These are phyloP conservation scores for Candida sp. DNA, from an alignment of 1,139 yeast genomes.

Conservation along the genomic window DNA sequence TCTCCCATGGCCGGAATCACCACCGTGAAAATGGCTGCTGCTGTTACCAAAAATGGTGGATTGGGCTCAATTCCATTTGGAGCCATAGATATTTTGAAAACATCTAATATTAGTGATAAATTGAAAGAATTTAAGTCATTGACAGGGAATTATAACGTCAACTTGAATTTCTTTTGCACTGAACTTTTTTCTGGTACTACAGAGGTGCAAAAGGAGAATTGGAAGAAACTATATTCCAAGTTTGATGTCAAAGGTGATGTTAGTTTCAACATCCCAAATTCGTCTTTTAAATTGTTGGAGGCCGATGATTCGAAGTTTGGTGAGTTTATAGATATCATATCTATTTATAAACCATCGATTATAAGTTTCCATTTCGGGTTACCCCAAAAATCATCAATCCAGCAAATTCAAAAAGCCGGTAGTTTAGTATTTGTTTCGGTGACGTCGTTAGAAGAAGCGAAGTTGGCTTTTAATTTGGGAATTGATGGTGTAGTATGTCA, in stretches of 20 bases:
- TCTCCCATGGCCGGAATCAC: constrained; percentile 56
- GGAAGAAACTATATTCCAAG: constrained; percentile 18
- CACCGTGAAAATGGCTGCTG: constrained; percentile 37
- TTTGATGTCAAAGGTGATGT: constrained; percentile 9
- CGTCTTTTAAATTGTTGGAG: constrained; percentile 35
- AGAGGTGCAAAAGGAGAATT: constrained; percentile 16
- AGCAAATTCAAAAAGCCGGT: constrained; percentile 40
- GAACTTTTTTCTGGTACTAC: constrained; percentile 19
- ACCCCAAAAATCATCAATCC: constrained; percentile 35
- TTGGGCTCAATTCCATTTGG: constrained; percentile 47
- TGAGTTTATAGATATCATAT: constrained; percentile 10
- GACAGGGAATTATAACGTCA: constrained; percentile 18
- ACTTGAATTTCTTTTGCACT: constrained; percentile 47
- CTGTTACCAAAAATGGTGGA: constrained; percentile 36
- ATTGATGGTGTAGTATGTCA: constrained; percentile 45
- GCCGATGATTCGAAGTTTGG: constrained; percentile 5
- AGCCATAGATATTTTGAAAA: constrained; percentile 20
- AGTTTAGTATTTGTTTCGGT: constrained; percentile 49
- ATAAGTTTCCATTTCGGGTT: constrained; percentile 51
- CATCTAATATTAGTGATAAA: constrained; percentile 7
- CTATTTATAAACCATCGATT: constrained; percentile 23
- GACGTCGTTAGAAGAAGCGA: constrained; percentile 39
- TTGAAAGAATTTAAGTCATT: constrained; percentile 13
- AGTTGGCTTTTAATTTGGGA: constrained; percentile 15
- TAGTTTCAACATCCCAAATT: constrained; percentile 17